Evolutionary conservation across 208 protist species (phyloP), one percentile per base, ranked within the genome.

Genomic region (Trypanosoma caninum): DNA sequence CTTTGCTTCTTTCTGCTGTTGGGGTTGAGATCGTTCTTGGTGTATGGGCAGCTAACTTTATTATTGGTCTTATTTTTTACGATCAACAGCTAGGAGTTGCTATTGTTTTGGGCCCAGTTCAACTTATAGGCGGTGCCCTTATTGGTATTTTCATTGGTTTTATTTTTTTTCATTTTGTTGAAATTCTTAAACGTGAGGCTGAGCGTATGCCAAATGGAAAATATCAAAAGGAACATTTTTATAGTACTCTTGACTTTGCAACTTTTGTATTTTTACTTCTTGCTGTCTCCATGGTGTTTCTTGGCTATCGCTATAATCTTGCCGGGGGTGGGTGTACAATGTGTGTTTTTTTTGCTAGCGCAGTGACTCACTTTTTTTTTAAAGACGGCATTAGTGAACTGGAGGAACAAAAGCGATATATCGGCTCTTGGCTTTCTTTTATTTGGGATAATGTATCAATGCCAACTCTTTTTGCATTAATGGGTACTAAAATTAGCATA

Each of bases 371-470:
- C 70, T 60, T 93, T 46, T 93, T 77, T 68, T 37, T 81, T 18
- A 53, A 64, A 20, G 71, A 73, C 8, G 66, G 69, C 22, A 78
- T 76, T 20, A 4, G 33, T 3, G 77, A 87, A 57, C 72, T 80
- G 56, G 72, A 81, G 50, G 72, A 80, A 25, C 82, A 93, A 65
- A 87, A 86, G 55, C 74, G 74, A 48, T 82, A 86, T 59, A 51
- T 89, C 47, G 86, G 80, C 33, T 52, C 57, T 9, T 84, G 76
- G 75, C 69, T 90, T 3, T 78, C 86, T 46, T 59, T 81, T 31
- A 40, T 74, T n/a, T 93, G 86, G 83, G 82, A 93, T 44, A 59
- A 87, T 55, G 56, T 68, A 20, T 82, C 86, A 73, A 82, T 93
- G 81, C 80, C 80, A 28, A 47, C 79, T 14, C 68, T 89, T 4